A percentile compares a stretch with the other conserved stretches of the same genome.
phyloP scores from a whole-genome alignment of 2,329 filamentous ascomycete species.

The Colletotrichum navitas region DNA sequence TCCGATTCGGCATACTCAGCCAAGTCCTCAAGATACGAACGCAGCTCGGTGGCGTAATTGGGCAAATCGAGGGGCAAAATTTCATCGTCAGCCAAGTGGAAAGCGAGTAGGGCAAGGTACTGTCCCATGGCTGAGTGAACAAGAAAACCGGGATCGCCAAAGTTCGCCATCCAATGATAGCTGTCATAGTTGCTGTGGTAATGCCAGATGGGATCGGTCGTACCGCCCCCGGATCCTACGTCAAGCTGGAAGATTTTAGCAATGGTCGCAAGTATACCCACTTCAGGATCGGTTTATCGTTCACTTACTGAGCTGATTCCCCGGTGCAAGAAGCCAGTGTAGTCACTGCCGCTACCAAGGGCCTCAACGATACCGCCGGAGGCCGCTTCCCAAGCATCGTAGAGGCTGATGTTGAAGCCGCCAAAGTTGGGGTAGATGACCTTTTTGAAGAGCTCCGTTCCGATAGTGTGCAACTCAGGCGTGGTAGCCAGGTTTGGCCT shows the following conservation, averaged over 20 bases:
- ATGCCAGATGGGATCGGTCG: slow-evolving; percentile 71
- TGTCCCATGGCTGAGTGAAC: slow-evolving; percentile 70
- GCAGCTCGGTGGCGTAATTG: slow-evolving; percentile 56
- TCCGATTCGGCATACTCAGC: slow-evolving; percentile 50
- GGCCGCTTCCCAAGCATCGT: slow-evolving; percentile 56
- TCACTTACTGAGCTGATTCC: slow-evolving; percentile 56
- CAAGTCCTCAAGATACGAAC: slow-evolving; percentile 55
- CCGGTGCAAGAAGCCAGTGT: slow-evolving; percentile 73
- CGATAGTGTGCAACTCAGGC: slow-evolving; percentile 75
- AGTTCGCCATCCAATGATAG: slow-evolving; percentile 86
- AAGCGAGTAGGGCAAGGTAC: slow-evolving; percentile 56
- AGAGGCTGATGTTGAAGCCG: slow-evolving; percentile 54
- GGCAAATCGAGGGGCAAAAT: slow-evolving; percentile 56
- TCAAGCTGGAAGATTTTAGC: slow-evolving; percentile 64
- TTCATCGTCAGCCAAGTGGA: slow-evolving; percentile 54
- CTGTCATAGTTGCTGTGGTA: slow-evolving; percentile 88
- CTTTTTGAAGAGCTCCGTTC: slow-evolving; percentile 71
- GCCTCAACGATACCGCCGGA: slow-evolving; percentile 58
- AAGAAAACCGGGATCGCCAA: slow-evolving; percentile 76
- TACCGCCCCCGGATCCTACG: slow-evolving; percentile 62
- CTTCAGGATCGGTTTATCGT: slow-evolving; percentile 32
- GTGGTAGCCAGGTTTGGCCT: slow-evolving; percentile 70
- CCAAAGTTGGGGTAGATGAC: slow-evolving; percentile 73
- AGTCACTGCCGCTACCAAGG: slow-evolving; percentile 76
- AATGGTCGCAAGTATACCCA: slow-evolving; percentile 44